Base-by-base conservation (phyloP, 495 filamentous ascomycete species). In the Penicillium salamii region DNA sequence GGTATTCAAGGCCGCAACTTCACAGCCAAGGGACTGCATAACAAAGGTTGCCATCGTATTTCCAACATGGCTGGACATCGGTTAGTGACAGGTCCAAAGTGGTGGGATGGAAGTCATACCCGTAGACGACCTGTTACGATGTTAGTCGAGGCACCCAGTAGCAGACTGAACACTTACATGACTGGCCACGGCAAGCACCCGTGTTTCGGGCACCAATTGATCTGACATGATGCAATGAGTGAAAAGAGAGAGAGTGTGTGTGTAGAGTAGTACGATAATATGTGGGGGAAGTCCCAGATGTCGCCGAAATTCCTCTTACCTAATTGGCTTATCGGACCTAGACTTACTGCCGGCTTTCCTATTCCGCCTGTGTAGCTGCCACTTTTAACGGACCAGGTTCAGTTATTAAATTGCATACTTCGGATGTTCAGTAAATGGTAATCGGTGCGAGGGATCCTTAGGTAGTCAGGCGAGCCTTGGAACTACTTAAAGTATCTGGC, bases 31-130 rank as follows among this genome's bases (percentile, higher is more conserved):
- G 2, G 86, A 82, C 66, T 97, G 92, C 79, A 98, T 85, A 61
- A 89, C 88, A 53, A 95, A 92, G 1, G 87, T 86, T 32, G 90
- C 90, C 76, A 97, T 96, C 58, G 89, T 90, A 62, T 98, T 98
- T 29, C 93, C 93, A 61, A 98, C 93, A 81, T 96, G 89, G 57
- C 93, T 98, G 53, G 14, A 19, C 7, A 11, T 29, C 43, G 44
- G 8, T 58, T 36, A 64, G 61, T n/a, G 34, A n/a, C 31, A 20
- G n/a, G 52, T 32, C 29, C 5, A 5, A 11, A 32, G 3, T 7
- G 5, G 29, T 13, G 29, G 23, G 8, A 26, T 32, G 3, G 29
- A 32, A 11, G 33, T 45, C 46, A 78, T 75, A 88, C 85, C 87
- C 87, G 65, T 87, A 90, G 49, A 88, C 85, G 50, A 91, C 87